Conservation (phyloP, 805 yeast genomes). For the Cyberlindnera galapagoensis region DNA sequence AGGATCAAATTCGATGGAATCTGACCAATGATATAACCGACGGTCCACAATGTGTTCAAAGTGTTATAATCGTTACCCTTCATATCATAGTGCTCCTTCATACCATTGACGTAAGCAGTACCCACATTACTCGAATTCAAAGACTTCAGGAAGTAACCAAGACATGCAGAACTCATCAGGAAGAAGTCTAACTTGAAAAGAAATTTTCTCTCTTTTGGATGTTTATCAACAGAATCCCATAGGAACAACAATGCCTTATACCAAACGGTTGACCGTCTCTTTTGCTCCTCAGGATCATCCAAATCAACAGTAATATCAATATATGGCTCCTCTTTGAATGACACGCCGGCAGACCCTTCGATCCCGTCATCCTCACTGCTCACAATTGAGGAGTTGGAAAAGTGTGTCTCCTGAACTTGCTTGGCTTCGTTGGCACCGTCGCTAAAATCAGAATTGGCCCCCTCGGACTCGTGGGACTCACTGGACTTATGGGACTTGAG, state of each 20-base stretch:
- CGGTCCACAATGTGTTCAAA: conserved; percentile 37
- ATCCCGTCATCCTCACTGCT: too few relatives aligned
- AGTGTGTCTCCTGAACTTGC: too few relatives aligned
- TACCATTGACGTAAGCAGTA: conserved; percentile 41
- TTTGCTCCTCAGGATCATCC: conserved; percentile 5
- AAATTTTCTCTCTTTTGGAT: conserved; percentile 28
- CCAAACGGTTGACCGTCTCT: conserved; percentile 8
- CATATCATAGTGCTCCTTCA: conserved; percentile 38
- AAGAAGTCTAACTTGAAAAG: conserved; percentile 31
- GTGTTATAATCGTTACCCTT: conserved; percentile 36
- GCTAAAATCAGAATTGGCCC: too few relatives aligned
- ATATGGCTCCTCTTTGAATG: too few relatives aligned
- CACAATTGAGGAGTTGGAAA: background rate
- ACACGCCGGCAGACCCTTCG: too few relatives aligned
- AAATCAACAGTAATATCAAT: conserved; percentile 9
- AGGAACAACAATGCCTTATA: conserved; percentile 8
- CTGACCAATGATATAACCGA: conserved; percentile 45
- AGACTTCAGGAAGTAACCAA: conserved; percentile 40
- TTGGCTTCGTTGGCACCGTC: too few relatives aligned
- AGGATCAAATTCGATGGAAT: conserved; percentile 39
- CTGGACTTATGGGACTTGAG: too few relatives aligned
- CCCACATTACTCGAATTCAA: conserved; percentile 35
- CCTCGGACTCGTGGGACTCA: too few relatives aligned
- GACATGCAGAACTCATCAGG: conserved; percentile 33
- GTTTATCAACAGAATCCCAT: conserved; percentile 30